phyloP scores from a whole-genome alignment of 2,329 filamentous ascomycete species.

The Clarireedia paspali region DNA sequence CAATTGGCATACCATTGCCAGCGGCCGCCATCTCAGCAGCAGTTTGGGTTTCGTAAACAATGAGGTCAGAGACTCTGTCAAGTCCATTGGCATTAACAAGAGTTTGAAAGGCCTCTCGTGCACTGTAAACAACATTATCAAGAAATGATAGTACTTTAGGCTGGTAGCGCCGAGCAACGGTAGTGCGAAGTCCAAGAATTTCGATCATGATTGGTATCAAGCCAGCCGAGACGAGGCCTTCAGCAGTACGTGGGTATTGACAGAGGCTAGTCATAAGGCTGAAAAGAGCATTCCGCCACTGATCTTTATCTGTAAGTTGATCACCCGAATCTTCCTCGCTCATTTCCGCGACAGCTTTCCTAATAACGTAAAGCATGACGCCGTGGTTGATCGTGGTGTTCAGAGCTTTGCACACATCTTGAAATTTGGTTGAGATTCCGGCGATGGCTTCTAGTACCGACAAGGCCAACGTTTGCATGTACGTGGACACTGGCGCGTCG shows the following conservation, averaged over 20 bases:
- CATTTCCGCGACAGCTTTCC: constrained; percentile 83
- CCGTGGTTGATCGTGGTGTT: constrained; percentile 96
- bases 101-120: constrained; percentile 75
- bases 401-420: constrained; percentile 82
- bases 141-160: constrained; percentile 80
- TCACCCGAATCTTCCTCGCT: constrained; percentile 52
- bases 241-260: constrained; percentile 64
- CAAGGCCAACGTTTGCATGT: constrained; percentile 76
- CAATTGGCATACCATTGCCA: constrained; percentile 62
- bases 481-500: constrained; percentile 58
- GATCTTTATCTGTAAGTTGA: constrained; percentile 62
- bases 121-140: constrained; percentile 78
- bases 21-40: constrained; percentile 58
- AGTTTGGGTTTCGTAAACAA: constrained; percentile 68
- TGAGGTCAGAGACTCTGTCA: constrained; percentile 81
- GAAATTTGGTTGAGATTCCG: constrained; percentile 66
- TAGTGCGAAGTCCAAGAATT: constrained; percentile 74
- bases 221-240: constrained; percentile 81
- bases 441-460: constrained; percentile 79
- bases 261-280: constrained; percentile 78
- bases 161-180: constrained; percentile 74
- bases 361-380: constrained; percentile 83
- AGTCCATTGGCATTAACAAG: constrained; percentile 78
- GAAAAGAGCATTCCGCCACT: constrained; percentile 88
- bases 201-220: constrained; percentile 87